Percentiles rank a stretch among this genome's conserved stretches.
Evolutionary conservation across 371 early-diverging fungal species (phyloP).

Genomic region (Rhizopus arrhizus): DNA sequence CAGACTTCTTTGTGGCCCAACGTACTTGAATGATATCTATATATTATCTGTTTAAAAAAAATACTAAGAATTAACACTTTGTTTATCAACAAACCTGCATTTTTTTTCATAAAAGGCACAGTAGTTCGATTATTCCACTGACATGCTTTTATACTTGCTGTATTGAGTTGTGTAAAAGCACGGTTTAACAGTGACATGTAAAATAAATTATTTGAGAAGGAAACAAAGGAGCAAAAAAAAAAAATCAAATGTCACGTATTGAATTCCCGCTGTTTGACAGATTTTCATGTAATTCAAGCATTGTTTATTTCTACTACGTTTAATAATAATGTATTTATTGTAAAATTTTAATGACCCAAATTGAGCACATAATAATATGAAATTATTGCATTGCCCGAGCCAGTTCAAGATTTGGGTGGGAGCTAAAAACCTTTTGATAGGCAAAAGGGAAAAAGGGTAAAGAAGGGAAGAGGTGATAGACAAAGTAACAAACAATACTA

Average conservation of each 20-base stretch:
- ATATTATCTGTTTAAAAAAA: constrained; percentile 3
- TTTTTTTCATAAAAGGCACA: constrained; percentile 20
- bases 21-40: constrained; percentile 67
- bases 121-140: constrained; percentile 12
- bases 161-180: constrained; percentile 21
- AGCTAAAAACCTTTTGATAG: too few species aligned
- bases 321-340: too few species aligned
- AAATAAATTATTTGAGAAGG: background rate
- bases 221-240: background rate
- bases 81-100: constrained; percentile 12
- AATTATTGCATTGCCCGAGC: too few species aligned
- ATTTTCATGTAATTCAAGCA: background rate
- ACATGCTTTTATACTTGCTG: constrained; percentile 2
- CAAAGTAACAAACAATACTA: too few species aligned
- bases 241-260: background rate
- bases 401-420: too few species aligned
- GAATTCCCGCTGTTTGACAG: background rate
- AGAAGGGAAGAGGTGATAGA: too few species aligned
- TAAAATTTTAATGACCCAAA: too few species aligned
- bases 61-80: background rate
- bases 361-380: too few species aligned
- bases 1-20: constrained; percentile 90
- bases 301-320: background rate
- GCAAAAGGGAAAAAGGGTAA: too few species aligned
- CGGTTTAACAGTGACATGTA: constrained; percentile 28